Conservation (phyloP, 208 protist genomes). For the Crithidia thermophila region DNA sequence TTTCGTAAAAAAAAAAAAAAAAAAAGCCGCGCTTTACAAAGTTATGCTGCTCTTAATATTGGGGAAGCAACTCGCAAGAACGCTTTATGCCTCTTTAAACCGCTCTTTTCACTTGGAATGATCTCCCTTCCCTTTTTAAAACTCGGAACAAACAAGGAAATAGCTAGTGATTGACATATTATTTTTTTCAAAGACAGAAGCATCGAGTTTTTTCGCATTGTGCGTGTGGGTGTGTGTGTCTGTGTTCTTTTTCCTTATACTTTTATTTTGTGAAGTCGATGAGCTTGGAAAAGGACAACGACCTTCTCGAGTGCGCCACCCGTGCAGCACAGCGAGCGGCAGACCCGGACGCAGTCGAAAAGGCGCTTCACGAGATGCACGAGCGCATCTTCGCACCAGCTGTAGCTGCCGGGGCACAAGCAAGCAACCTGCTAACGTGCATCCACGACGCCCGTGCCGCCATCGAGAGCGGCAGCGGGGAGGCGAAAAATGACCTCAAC, state of each 20-base stretch:
- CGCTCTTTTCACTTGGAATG: no score
- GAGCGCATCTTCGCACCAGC: slow-evolving; percentile 12
- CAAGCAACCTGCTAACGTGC: neutral
- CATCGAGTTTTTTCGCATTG: no score
- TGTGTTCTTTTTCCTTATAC: slow-evolving; percentile 9
- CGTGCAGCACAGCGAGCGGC: slow-evolving; percentile 13
- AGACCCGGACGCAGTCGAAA: slow-evolving; percentile 6
- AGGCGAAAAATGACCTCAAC: slow-evolving; percentile 11
- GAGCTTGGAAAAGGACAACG: slow-evolving; percentile 8
- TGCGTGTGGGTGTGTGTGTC: no score
- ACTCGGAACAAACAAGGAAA: no score
- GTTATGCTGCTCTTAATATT: no score
- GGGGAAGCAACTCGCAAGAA: no score
- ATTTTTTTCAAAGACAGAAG: no score
- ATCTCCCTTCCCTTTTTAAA: no score
- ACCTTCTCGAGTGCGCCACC: slow-evolving; percentile 3
- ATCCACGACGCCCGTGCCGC: neutral
- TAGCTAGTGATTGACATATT: no score
- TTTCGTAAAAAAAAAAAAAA: neutral
- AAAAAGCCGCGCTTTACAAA: neutral
- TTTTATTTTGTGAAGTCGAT: slow-evolving; percentile 23
- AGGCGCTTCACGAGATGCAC: slow-evolving; percentile 21
- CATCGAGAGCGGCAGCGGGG: neutral
- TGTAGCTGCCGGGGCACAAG: neutral
- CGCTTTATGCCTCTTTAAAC: no score